These are phyloP conservation scores for Lachancea nothofagi DNA, from an alignment of 805 yeast species.

Conservation along the genomic window DNA sequence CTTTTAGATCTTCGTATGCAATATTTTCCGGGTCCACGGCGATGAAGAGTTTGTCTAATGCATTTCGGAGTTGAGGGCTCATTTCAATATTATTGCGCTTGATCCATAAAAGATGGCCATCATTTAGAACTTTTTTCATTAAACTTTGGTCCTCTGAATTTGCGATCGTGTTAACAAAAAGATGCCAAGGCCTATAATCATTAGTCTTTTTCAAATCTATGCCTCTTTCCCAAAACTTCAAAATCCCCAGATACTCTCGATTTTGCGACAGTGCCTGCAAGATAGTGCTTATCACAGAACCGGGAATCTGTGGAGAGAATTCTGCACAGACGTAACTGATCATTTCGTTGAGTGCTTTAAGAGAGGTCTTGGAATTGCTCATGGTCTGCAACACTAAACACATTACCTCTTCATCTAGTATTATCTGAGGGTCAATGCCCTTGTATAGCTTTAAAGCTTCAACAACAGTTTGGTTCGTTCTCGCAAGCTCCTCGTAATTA, in stretches of 20 bases:
- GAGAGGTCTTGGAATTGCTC: constrained; percentile 13
- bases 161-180: constrained; percentile 17
- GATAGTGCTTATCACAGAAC: constrained; percentile 14
- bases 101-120: constrained; percentile 26
- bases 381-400: constrained; percentile 18
- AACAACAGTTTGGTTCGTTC: constrained; percentile 4
- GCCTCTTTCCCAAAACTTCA: constrained; percentile 25
- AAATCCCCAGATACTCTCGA: constrained; percentile 20
- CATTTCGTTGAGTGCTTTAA: constrained; percentile 19
- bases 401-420: constrained; percentile 19
- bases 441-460: constrained; percentile 9
- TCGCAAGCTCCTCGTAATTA: constrained; percentile 13
- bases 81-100: constrained; percentile 20
- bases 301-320: constrained; percentile 8
- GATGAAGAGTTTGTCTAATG: constrained; percentile 16
- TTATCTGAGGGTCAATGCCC: constrained; percentile 7
- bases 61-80: constrained; percentile 14
- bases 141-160: constrained; percentile 16
- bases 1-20: constrained; percentile 11
- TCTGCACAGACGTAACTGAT: constrained; percentile 14
- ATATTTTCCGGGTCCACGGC: constrained; percentile 13
- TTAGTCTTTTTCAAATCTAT: constrained; percentile 9
- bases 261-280: constrained; percentile 18
- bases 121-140: constrained; percentile 15
- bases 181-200: constrained; percentile 28